Conservation (phyloP, 163 green algal species). For the Smithsoniella earleae region DNA sequence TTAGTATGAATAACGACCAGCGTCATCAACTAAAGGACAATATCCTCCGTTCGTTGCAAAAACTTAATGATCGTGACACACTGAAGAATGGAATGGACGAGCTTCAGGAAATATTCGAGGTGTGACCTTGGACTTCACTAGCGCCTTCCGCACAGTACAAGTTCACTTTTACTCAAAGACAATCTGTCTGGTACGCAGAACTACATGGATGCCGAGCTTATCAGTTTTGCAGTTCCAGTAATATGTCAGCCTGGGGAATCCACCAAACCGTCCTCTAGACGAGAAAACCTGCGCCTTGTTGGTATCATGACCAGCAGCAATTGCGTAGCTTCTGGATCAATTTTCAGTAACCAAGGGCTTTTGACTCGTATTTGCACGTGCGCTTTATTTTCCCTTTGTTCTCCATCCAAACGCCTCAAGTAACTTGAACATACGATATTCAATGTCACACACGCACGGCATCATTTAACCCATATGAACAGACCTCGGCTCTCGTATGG, state of each 20-base stretch:
- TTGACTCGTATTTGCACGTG: slow-evolving; percentile 10
- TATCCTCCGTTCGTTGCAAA: neutral
- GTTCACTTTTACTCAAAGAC: too few relatives aligned
- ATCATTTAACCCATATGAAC: too few relatives aligned
- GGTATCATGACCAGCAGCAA: neutral
- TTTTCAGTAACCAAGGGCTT: neutral
- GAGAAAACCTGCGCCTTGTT: neutral
- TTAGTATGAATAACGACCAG: neutral
- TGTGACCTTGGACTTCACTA: too few relatives aligned
- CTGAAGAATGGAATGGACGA: neutral
- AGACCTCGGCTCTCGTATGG: too few relatives aligned
- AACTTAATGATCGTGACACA: slow-evolving; percentile 4
- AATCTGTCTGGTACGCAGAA: too few relatives aligned
- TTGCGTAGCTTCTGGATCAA: neutral
- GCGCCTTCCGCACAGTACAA: too few relatives aligned
- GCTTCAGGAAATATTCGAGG: slow-evolving; percentile 18
- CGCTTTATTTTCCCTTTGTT: neutral
- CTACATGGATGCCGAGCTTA: neutral
- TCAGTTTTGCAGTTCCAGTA: neutral
- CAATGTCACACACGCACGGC: too few relatives aligned
- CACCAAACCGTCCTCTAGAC: neutral
- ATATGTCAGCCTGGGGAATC: slow-evolving; percentile 3
- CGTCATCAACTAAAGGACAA: neutral
- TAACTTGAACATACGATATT: too few relatives aligned
- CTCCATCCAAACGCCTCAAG: too few relatives aligned